Conservation (phyloP, 371 early-diverging fungal species). For the Batkoa obscura region DNA sequence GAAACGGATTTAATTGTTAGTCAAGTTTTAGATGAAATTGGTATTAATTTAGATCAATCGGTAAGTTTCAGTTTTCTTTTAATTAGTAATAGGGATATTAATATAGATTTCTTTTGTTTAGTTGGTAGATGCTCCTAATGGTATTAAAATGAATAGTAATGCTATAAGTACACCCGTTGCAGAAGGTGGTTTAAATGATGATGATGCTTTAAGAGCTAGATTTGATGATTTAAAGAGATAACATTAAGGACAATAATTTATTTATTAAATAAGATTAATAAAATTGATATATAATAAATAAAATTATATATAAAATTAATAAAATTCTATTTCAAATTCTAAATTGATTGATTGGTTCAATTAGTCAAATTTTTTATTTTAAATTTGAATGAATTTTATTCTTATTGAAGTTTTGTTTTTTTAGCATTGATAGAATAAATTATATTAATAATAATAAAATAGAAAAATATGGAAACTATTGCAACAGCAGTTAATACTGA, state of each 20-base stretch:
- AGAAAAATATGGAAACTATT: too few relatives aligned
- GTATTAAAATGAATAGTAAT: slow-evolving; percentile 23
- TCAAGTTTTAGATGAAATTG: slow-evolving; percentile 90
- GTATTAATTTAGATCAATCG: slow-evolving; percentile 47
- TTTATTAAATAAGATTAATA: not conserved
- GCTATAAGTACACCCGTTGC: slow-evolving; percentile 20
- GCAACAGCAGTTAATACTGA: too few relatives aligned
- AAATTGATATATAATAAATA: too few relatives aligned
- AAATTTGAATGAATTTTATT: too few relatives aligned
- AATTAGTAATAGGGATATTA: slow-evolving; percentile 3
- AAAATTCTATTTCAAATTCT: too few relatives aligned
- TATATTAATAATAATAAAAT: too few relatives aligned
- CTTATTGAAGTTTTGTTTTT: too few relatives aligned
- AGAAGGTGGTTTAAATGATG: slow-evolving; percentile 31
- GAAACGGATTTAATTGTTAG: slow-evolving; percentile 69
- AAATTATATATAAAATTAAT: too few relatives aligned
- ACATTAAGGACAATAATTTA: slow-evolving; percentile 13
- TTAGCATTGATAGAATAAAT: too few relatives aligned
- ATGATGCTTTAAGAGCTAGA: slow-evolving; percentile 77
- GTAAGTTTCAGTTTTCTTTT: slow-evolving; percentile 14
- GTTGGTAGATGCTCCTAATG: slow-evolving; percentile 37
- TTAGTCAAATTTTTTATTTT: too few relatives aligned
- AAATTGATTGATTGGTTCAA: too few relatives aligned
- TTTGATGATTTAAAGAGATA: slow-evolving; percentile 74
- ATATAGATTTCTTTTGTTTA: slow-evolving; percentile 11